phyloP scores from a whole-genome alignment of 108 stramenopile species.

The Discostella stelligeroides region DNA sequence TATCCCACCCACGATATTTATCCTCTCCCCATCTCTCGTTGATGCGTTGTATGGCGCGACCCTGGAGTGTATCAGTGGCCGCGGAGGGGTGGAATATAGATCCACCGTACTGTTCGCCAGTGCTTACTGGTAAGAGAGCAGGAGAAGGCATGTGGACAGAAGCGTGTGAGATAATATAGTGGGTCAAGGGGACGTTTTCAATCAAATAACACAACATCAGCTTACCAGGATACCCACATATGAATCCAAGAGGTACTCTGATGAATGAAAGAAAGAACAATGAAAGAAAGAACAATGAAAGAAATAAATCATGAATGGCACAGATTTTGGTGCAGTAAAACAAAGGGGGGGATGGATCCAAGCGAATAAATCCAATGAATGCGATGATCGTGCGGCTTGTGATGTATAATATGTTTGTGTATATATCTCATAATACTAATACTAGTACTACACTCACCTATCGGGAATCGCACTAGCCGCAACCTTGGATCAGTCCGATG shows the following conservation, averaged over 20 bases:
- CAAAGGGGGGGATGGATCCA: too few species aligned
- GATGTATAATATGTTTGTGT: too few species aligned
- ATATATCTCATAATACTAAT: too few species aligned
- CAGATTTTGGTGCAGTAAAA: too few species aligned
- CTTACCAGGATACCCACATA: conserved; percentile 83
- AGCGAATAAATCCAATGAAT: too few species aligned
- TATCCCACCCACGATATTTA: conserved; percentile 46
- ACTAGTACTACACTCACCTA: conserved; percentile 78
- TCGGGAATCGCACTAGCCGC: conserved; percentile 82
- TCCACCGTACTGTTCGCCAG: conserved; percentile 86
- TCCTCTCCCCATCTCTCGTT: conserved; percentile 78
- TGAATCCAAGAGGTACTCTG: conserved; percentile 90
- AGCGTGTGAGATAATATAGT: too few species aligned
- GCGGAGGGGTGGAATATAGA: conserved; percentile 84
- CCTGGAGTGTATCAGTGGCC: conserved; percentile 78
- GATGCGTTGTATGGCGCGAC: conserved; percentile 77
- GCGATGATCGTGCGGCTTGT: too few species aligned
- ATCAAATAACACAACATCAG: too few species aligned
- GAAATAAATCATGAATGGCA: too few species aligned
- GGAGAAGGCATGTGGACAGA: too few species aligned
- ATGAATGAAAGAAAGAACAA: conserved; percentile 6
- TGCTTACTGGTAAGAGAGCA: conserved; percentile 44
- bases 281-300: too few species aligned
- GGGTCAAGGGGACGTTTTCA: too few species aligned
- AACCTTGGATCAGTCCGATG: conserved; percentile 80